Percentiles rank a stretch among this genome's conserved stretches.
phyloP scores from a whole-genome alignment of 169 alveolate genomes.

The Plasmodium coatneyi region DNA sequence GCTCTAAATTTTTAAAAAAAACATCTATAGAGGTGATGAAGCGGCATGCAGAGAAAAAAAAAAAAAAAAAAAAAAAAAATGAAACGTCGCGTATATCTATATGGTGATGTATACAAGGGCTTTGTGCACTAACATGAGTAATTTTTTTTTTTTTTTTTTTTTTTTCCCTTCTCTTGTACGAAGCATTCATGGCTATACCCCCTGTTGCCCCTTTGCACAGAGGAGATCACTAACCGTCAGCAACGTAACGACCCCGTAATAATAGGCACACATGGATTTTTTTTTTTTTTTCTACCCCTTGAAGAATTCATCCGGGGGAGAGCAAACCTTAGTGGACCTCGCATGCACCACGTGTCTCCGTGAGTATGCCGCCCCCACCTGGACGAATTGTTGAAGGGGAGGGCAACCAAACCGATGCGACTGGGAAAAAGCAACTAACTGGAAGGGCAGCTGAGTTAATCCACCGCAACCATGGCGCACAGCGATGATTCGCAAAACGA shows the following conservation, averaged over 20 bases:
- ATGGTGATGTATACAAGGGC: not conserved
- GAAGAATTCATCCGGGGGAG: not conserved
- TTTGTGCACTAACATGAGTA: not conserved
- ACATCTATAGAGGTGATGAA: not conserved
- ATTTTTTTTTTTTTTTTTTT: not conserved
- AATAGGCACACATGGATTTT: not conserved
- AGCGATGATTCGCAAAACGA: slow-evolving; percentile 49
- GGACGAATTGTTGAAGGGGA: not conserved
- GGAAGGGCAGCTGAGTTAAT: not conserved
- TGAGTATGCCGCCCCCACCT: not conserved
- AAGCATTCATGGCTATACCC: too few relatives aligned
- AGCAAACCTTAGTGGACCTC: not conserved
- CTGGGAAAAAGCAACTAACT: not conserved
- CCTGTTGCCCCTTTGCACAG: not conserved
- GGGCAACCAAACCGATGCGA: not conserved
- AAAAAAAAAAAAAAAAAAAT: not conserved
- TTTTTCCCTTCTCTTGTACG: not conserved
- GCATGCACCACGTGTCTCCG: not conserved
- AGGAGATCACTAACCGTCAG: not conserved
- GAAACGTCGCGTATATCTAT: not conserved
- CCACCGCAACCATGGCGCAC: slow-evolving; percentile 14
- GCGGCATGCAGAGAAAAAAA: not conserved
- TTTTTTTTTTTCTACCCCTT: not conserved
- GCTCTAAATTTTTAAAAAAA: not conserved
- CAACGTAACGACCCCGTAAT: not conserved